Evolutionary conservation across 2,329 filamentous ascomycete genomes (phyloP).

Genomic region (Trichoderma gracile): DNA sequence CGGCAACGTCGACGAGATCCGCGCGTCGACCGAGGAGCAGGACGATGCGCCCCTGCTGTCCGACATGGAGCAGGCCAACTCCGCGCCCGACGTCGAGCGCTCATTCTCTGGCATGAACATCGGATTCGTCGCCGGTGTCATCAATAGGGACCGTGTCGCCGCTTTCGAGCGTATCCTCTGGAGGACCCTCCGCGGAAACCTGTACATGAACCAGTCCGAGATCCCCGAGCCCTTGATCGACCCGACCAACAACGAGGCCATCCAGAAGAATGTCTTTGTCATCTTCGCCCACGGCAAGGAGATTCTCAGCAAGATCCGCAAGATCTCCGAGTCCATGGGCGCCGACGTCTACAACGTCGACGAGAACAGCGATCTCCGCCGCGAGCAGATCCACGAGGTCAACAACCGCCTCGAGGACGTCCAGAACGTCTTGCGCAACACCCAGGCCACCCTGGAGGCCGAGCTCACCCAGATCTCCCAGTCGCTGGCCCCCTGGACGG

Average conservation of each 20-base stretch:
- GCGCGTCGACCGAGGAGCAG: slow-evolving; percentile 75
- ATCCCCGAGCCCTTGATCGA: slow-evolving; percentile 92
- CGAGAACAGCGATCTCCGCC: slow-evolving; percentile 91
- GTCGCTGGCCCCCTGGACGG: slow-evolving; percentile 93
- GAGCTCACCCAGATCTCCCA: slow-evolving; percentile 93
- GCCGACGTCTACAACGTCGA: slow-evolving; percentile 96
- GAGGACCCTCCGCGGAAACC: slow-evolving; percentile 93
- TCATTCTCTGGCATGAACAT: slow-evolving; percentile 99
- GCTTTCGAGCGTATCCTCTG: slow-evolving; percentile 97
- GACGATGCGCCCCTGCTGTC: slow-evolving; percentile 92
- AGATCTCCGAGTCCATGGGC: slow-evolving; percentile 96
- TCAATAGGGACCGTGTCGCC: slow-evolving; percentile 86
- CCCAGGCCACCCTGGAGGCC: slow-evolving; percentile 87
- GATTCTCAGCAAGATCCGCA: slow-evolving; percentile 97
- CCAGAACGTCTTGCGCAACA: slow-evolving; percentile 89
- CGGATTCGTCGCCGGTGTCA: slow-evolving; percentile 95
- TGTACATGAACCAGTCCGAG: slow-evolving; percentile 99
- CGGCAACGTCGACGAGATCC: slow-evolving; percentile 94
- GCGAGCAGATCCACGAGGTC: slow-evolving; percentile 96
- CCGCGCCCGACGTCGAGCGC: slow-evolving; percentile 68
- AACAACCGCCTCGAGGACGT: slow-evolving; percentile 91
- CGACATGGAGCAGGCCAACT: slow-evolving; percentile 82
- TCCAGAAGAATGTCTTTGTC: slow-evolving; percentile 98
- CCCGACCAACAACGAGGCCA: slow-evolving; percentile 85
- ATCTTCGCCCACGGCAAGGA: slow-evolving; percentile 99